Percentiles rank a stretch among this genome's conserved stretches.
These are phyloP conservation scores for Russula griseocarnosa DNA, from an alignment of 768 basidiomycete genomes.

Conservation along the genomic window DNA sequence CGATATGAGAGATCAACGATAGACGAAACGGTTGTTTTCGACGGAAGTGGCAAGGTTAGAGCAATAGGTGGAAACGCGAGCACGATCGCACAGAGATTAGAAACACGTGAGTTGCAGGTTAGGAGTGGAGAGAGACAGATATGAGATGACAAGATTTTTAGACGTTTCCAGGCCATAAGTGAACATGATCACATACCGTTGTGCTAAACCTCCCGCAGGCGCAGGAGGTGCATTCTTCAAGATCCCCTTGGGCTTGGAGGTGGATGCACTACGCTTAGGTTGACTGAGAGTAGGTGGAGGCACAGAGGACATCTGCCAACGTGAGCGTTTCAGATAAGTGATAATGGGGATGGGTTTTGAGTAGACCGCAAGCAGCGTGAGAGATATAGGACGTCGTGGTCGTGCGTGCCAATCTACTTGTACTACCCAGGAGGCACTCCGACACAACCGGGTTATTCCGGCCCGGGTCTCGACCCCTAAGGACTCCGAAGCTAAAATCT, in stretches of 20 bases:
- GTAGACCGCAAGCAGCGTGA: not conserved
- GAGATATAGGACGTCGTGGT: not conserved
- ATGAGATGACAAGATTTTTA: constrained; percentile 16
- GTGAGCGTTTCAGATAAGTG: not conserved
- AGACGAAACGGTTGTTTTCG: not conserved
- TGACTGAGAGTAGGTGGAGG: constrained; percentile 45
- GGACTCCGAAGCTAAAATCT: too few species aligned
- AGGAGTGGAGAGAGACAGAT: not conserved
- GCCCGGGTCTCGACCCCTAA: too few species aligned
- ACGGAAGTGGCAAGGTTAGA: not conserved
- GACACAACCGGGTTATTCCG: too few species aligned
- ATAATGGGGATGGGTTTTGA: not conserved
- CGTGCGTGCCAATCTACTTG: not conserved
- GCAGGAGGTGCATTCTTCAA: constrained; percentile 72
- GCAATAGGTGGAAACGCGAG: constrained; percentile 1
- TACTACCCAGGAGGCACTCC: too few species aligned
- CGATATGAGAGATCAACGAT: not conserved
- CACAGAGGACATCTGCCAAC: constrained; percentile 32
- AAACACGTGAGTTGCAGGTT: constrained; percentile 20
- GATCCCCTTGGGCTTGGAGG: constrained; percentile 76
- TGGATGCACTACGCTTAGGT: constrained; percentile 58
- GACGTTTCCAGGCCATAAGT: not conserved
- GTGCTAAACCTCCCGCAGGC: constrained; percentile 38
- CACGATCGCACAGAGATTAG: constrained; percentile 19
- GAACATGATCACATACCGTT: constrained; percentile 44